phyloP scores from a whole-genome alignment of 2,329 filamentous ascomycete species.

The Aspergillus tubingensis region DNA sequence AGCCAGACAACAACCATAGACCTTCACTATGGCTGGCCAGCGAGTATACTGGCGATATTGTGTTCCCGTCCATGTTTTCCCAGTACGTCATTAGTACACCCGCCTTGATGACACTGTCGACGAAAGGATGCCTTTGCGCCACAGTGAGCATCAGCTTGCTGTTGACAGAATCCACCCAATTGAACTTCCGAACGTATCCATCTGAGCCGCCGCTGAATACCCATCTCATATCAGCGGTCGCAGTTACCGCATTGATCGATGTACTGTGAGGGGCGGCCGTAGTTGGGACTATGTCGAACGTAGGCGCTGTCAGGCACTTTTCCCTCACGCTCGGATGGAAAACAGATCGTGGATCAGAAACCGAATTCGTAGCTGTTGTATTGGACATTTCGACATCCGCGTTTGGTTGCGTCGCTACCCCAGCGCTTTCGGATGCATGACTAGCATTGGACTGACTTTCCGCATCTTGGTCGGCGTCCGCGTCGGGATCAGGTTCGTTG shows the following conservation, averaged over 20 bases:
- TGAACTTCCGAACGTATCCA: slow-evolving; percentile 95
- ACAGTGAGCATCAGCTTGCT: slow-evolving; percentile 92
- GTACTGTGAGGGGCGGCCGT: slow-evolving; percentile 96
- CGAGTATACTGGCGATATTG: slow-evolving; percentile 88
- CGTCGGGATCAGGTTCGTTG: slow-evolving; percentile 38
- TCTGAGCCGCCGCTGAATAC: slow-evolving; percentile 93
- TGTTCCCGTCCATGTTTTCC: slow-evolving; percentile 85
- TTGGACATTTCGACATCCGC: slow-evolving; percentile 53
- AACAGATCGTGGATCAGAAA: slow-evolving; percentile 41
- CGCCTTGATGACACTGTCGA: slow-evolving; percentile 94
- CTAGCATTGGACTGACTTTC: slow-evolving; percentile 45
- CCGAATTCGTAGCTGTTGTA: slow-evolving; percentile 40
- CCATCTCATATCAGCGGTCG: slow-evolving; percentile 92
- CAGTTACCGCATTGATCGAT: slow-evolving; percentile 87
- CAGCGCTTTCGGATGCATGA: slow-evolving; percentile 41
- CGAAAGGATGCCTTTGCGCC: slow-evolving; percentile 92
- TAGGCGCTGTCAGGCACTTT: slow-evolving; percentile 74
- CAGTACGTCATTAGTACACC: slow-evolving; percentile 95
- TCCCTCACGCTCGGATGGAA: slow-evolving; percentile 67
- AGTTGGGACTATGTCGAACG: slow-evolving; percentile 95
- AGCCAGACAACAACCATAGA: slow-evolving; percentile 85
- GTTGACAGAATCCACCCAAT: slow-evolving; percentile 92
- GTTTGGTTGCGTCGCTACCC: slow-evolving; percentile 44
- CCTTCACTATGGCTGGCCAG: slow-evolving; percentile 87
- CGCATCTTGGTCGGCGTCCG: slow-evolving; percentile 37